A percentile compares a stretch with the other conserved stretches of the same genome.
Evolutionary conservation across 2,329 filamentous ascomycete genomes (phyloP).

Genomic region (Aspergillus amoenus): DNA sequence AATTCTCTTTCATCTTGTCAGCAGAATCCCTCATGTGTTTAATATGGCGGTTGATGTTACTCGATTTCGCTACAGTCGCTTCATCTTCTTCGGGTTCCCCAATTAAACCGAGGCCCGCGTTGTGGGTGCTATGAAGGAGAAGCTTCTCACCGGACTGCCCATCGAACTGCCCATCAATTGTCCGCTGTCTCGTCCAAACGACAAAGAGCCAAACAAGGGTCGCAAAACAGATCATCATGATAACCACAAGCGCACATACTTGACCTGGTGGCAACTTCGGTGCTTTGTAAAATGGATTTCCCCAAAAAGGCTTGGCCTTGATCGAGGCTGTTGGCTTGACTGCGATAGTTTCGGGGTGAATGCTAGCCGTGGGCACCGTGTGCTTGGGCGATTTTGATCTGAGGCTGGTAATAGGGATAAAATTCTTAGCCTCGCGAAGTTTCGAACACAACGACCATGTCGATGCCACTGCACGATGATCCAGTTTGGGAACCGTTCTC

Average conservation of each 20-base stretch:
- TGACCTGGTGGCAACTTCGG: background rate
- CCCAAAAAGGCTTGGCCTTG: background rate
- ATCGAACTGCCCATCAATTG: background rate
- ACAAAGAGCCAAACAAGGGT: background rate
- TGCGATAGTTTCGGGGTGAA: background rate
- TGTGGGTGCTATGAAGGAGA: background rate
- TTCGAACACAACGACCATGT: background rate
- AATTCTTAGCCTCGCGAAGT: too few species aligned
- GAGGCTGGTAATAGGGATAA: background rate
- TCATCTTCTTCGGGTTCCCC: background rate
- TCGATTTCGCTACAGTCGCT: background rate
- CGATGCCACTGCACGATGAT: background rate
- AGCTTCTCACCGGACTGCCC: background rate
- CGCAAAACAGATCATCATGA: background rate
- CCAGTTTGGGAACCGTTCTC: background rate
- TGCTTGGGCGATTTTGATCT: background rate
- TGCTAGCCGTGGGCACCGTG: background rate
- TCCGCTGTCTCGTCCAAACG: background rate
- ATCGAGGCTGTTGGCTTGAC: background rate
- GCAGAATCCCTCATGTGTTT: background rate
- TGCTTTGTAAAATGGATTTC: background rate
- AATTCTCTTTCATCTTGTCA: background rate
- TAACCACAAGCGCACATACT: background rate
- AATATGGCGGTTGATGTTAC: background rate
- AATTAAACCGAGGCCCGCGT: background rate